Evolutionary conservation across 495 filamentous ascomycete genomes (phyloP), one percentile per base, ranked within the genome.

Genomic region (Aspergillus sclerotioniger): DNA sequence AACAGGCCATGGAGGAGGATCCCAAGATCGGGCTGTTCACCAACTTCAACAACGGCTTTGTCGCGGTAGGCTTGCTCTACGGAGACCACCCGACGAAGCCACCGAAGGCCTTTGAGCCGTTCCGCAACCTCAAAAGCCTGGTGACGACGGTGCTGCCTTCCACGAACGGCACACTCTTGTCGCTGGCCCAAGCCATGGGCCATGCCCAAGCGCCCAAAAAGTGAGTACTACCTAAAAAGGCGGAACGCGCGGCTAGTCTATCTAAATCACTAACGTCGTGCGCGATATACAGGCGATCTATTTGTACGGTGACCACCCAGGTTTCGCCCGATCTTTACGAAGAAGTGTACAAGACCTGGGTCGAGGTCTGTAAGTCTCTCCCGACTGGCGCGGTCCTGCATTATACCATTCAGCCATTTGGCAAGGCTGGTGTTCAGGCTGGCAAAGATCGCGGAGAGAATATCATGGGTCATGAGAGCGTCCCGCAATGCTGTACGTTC

Each of bases 21-120:
- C 51, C 51, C 33, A 53, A 61, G 49, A 59, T 62, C 6, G 59
- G 62, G 8, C 29, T 59, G 10, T 68, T 71, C 55, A 62, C 58
- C 3, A 63, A 58, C 33, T 60, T 62, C 54, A 51, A 62, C 56
- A 28, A 54, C 41, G 51, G 51, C 21, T 59, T 66, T 53, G 56
- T 69, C 10, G 66, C 62, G 8, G 61, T 69, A 8, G 61, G 62
- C 41, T 55, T 69, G 39, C 49, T 69, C 12, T 69, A 69, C 50
- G 62, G 55, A 10, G 59, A 61, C 43, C 50, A 60, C 21, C 54
- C 65, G 29, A 43, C 51, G 44, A 58, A 63, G 46, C 25, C 49
- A 35, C 65, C 67, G 8, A 10, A 32, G n/a, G 61, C 55, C 35
- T 68, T 68, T 47, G 54, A 41, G 43, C 57, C 57, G 2, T 68